Conservation (phyloP, 192 early-diverging fungal genomes). For the Entomortierella lignicola region DNA sequence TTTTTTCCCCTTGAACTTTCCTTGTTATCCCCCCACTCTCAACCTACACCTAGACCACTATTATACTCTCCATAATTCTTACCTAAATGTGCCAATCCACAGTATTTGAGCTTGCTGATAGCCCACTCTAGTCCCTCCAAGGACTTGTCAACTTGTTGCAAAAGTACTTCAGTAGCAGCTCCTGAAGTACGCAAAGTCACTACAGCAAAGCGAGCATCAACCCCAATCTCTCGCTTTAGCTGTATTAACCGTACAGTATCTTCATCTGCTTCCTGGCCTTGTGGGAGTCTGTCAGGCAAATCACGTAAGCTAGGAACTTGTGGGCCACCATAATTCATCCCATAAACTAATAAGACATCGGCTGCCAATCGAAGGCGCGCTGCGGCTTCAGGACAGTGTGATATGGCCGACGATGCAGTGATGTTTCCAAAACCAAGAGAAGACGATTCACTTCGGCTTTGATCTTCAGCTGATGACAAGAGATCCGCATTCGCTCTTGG, state of each 20-base stretch:
- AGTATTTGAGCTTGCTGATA: slow-evolving; percentile 54
- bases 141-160: slow-evolving; percentile 58
- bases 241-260: slow-evolving; percentile 7
- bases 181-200: slow-evolving; percentile 57
- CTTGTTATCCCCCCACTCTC: neutral
- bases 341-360: slow-evolving; percentile 34
- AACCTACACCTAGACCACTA: no score
- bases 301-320: slow-evolving; percentile 13
- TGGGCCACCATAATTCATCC: slow-evolving; percentile 26
- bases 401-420: slow-evolving; percentile 13
- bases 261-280: slow-evolving; percentile 44
- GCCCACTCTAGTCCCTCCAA: slow-evolving; percentile 65
- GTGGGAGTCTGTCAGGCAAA: slow-evolving; percentile 38
- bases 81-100: slow-evolving; percentile 27
- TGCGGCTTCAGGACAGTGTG: slow-evolving; percentile 36
- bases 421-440: slow-evolving; percentile 36
- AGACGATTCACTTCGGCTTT: neutral
- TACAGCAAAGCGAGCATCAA: slow-evolving; percentile 41
- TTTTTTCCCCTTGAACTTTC: no score
- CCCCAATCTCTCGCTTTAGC: slow-evolving; percentile 18
- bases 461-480: neutral
- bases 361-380: slow-evolving; percentile 37
- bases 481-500: slow-evolving; percentile 22
- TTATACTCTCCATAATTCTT: neutral
- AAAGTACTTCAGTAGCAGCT: slow-evolving; percentile 42